Evolutionary conservation across 164 flowering plant genomes (phyloP).

Genomic region (Dillenia suffruticosa): DNA sequence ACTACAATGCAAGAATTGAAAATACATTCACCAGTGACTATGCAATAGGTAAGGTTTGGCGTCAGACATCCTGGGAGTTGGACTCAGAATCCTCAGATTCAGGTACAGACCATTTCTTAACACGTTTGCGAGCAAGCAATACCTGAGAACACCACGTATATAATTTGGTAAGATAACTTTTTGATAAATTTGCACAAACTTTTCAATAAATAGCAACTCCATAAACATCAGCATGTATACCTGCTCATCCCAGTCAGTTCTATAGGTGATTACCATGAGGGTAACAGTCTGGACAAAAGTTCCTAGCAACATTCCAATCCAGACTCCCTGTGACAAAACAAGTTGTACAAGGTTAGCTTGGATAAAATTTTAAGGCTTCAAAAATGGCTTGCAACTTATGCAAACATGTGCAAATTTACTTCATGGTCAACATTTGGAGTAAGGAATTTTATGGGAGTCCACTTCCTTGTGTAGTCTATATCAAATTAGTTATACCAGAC

Average conservation of each 20-base stretch:
- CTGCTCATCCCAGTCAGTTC: slow-evolving; percentile 47
- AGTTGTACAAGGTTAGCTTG: background rate
- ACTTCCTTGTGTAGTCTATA: too few relatives aligned
- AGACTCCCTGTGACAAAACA: slow-evolving; percentile 30
- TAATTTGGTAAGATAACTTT: background rate
- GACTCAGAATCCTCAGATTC: background rate
- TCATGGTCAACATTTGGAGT: too few relatives aligned
- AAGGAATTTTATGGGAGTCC: too few relatives aligned
- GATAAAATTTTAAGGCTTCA: too few relatives aligned
- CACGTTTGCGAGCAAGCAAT: slow-evolving; percentile 16
- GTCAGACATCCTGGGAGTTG: background rate
- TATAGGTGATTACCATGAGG: slow-evolving; percentile 24
- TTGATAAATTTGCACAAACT: background rate
- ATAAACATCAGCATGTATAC: slow-evolving; percentile 8
- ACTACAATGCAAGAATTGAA: too few relatives aligned
- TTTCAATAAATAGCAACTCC: background rate
- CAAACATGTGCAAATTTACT: too few relatives aligned
- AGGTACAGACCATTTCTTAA: slow-evolving; percentile 17
- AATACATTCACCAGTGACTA: too few relatives aligned
- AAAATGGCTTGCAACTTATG: too few relatives aligned
- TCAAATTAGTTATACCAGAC: too few relatives aligned
- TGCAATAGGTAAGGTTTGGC: too few relatives aligned
- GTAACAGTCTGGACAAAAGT: slow-evolving; percentile 29
- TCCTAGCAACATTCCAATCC: slow-evolving; percentile 47
- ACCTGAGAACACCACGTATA: slow-evolving; percentile 13